These are phyloP conservation scores for Lathyrus oleraceus DNA, from an alignment of 306 rosid species.

Conservation along the genomic window DNA sequence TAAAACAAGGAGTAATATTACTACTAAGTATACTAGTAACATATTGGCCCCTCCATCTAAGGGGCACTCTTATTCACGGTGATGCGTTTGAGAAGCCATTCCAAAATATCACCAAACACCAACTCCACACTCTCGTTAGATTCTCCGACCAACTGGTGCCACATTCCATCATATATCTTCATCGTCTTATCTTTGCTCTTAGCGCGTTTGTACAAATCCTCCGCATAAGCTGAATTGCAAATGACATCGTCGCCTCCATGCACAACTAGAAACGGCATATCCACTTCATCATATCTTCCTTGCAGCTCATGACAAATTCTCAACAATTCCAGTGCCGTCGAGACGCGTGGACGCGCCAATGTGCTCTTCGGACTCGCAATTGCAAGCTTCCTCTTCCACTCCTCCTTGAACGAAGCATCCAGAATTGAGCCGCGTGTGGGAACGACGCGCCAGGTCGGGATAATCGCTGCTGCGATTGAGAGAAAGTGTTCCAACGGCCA, in stretches of 20 bases:
- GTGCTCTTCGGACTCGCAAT: constrained; percentile 67
- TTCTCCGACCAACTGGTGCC: constrained; percentile 89
- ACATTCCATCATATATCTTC: constrained; percentile 72
- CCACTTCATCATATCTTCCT: constrained; percentile 75
- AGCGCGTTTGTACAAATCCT: constrained; percentile 64
- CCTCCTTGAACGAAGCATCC: constrained; percentile 75
- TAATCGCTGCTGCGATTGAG: constrained; percentile 58
- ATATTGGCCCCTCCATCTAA: no score
- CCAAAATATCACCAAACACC: constrained; percentile 73
- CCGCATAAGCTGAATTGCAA: constrained; percentile 78
- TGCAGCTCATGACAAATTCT: constrained; percentile 84
- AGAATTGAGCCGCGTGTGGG: constrained; percentile 87
- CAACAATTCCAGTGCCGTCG: constrained; percentile 81
- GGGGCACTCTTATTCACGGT: no score
- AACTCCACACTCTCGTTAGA: constrained; percentile 55
- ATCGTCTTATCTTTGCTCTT: constrained; percentile 80
- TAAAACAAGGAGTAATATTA: no score
- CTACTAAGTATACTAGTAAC: no score
- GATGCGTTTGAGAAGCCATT: no score
- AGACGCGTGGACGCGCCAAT: constrained; percentile 77
- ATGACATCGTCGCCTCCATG: constrained; percentile 80
- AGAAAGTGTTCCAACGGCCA: constrained; percentile 94
- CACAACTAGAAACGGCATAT: constrained; percentile 67
- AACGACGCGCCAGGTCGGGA: constrained; percentile 90
- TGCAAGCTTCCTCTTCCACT: constrained; percentile 84